These are phyloP conservation scores for Penicillium longicatenatum DNA, from an alignment of 495 filamentous ascomycete species.

Conservation along the genomic window DNA sequence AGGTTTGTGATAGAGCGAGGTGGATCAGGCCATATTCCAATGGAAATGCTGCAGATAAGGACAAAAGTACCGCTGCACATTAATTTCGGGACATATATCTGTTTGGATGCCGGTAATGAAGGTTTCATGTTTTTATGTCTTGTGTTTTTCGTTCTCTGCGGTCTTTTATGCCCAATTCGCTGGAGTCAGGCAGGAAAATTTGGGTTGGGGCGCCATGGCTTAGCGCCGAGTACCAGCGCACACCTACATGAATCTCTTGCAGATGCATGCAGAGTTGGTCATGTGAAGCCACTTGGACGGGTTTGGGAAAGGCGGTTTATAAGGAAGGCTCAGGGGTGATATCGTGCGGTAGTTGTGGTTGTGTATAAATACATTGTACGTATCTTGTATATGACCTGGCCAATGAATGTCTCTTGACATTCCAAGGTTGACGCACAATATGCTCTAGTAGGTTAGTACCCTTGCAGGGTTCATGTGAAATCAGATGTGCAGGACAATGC, in stretches of 20 bases:
- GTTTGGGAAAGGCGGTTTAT: background rate
- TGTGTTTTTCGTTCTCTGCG: background rate
- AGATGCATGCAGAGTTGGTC: slow-evolving; percentile 46
- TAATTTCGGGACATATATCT: background rate
- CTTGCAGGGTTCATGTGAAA: slow-evolving; percentile 3
- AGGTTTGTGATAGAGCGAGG: background rate
- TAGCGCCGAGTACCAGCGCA: slow-evolving; percentile 27
- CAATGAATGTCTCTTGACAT: background rate
- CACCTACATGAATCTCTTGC: slow-evolving; percentile 31
- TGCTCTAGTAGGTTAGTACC: background rate
- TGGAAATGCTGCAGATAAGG: slow-evolving; percentile 2
- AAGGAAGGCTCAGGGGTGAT: background rate
- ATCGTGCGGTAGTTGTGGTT: background rate
- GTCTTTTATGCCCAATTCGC: slow-evolving; percentile 22
- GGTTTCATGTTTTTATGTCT: background rate
- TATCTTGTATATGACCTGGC: no score
- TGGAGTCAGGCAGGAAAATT: slow-evolving; percentile 21
- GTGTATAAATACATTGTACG: no score
- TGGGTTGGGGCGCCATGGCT: slow-evolving; percentile 11
- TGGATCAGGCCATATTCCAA: slow-evolving; percentile 6
- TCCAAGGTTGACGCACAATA: no score
- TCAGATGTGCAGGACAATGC: slow-evolving; percentile 1
- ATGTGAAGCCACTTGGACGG: slow-evolving; percentile 29
- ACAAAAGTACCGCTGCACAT: background rate
- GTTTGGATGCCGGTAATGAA: background rate